These are phyloP conservation scores for Iberis amara DNA, from an alignment of 441 rosid genomes.

Conservation along the genomic window DNA sequence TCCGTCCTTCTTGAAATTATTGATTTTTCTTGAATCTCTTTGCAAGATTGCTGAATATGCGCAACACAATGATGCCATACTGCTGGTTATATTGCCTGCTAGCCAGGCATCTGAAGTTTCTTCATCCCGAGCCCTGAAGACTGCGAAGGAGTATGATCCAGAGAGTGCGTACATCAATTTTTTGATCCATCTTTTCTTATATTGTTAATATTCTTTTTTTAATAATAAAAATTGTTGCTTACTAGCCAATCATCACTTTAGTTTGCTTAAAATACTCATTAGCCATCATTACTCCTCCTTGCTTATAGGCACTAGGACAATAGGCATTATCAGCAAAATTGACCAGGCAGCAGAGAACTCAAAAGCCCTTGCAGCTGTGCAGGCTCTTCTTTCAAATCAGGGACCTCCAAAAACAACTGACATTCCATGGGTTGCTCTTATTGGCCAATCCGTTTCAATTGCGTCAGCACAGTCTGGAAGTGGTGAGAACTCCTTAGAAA, in stretches of 20 bases:
- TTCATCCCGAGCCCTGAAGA: constrained; percentile 73
- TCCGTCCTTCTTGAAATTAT: constrained; percentile 24
- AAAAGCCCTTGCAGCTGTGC: constrained; percentile 91
- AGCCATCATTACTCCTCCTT: constrained; percentile 16
- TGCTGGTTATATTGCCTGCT: constrained; percentile 83
- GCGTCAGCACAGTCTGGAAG: constrained; percentile 78
- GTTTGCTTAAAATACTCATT: constrained; percentile 21
- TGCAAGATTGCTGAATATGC: constrained; percentile 67
- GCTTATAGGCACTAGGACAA: constrained; percentile 77
- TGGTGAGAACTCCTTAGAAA: constrained; percentile 81
- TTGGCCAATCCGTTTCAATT: constrained; percentile 89
- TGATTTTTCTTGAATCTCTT: constrained; percentile 15
- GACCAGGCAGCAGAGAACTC: constrained; percentile 86
- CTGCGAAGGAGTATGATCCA: constrained; percentile 80
- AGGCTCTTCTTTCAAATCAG: constrained; percentile 73
- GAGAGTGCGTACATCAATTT: constrained; percentile 46
- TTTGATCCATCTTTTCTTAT: not conserved
- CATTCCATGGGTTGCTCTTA: constrained; percentile 93
- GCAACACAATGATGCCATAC: constrained; percentile 79
- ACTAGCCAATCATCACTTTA: constrained; percentile 4
- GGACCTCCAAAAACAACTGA: constrained; percentile 88
- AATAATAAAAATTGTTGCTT: constrained; percentile 8
- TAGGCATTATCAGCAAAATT: constrained; percentile 84
- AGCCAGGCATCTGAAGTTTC: constrained; percentile 79
- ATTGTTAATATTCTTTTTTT: not conserved